Evolutionary conservation across 345 rosid genomes (phyloP), one percentile per base, ranked within the genome.

Genomic region (Leavenworthia alabamica): DNA sequence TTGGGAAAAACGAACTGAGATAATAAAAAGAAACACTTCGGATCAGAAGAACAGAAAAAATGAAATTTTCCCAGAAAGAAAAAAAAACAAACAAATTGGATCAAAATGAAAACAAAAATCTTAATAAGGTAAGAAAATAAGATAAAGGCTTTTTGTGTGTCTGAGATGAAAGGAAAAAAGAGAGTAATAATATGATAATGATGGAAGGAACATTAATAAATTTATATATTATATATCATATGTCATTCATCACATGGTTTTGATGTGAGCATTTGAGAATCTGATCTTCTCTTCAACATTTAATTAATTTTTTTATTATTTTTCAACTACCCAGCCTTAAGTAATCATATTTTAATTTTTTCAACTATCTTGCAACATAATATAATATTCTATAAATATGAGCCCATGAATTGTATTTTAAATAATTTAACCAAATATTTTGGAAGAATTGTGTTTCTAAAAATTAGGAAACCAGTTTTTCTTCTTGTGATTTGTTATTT

Each of bases 131-230:
- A 27, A 16, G 29, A 4, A 28, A 9, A 3, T 17, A 50, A 14
- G 24, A 17, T 28, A 22, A 33, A 26, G 52, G 35, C 8, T 22
- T 66, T 59, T 58, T 9, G 26, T 0, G 41, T 36, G n/a, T 35
- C 7, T 3, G 20, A 7, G 35, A 40, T 9, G 16, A 28, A 12
- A 31, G 10, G 24, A 6, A 40, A 60, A 60, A 61, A 12, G 49
- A 31, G 23, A 47, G 58, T n/a, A 63, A 71, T 71, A 23, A 71
- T 56, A 39, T 6, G 46, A 16, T 44, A 71, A 56, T 71, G 54
- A 71, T 71, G 3, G 44, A 56, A 31, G 56, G 4, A 41, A 51
- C 3, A 16, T 42, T 42, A 14, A 36, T 20, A 48, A 26, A 19
- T 33, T 32, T 37, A 15, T 54, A 29, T 47, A 45, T 37, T 54